phyloP scores from a whole-genome alignment of 164 flowering plant species.

The Vitis labrusca region DNA sequence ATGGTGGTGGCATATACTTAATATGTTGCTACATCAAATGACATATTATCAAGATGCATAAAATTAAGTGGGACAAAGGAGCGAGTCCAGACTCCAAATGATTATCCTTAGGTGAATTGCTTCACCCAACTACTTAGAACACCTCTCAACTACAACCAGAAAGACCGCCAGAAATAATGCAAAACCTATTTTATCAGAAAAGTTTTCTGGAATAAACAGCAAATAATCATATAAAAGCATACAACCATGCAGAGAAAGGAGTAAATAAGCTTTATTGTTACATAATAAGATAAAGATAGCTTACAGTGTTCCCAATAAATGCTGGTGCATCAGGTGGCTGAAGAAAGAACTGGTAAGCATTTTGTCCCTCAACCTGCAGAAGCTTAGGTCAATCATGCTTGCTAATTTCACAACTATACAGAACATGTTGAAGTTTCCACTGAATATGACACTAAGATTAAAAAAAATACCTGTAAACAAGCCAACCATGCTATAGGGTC shows the following conservation, averaged over 20 bases:
- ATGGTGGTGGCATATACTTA: no score
- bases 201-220: no score
- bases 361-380: constrained; percentile 69
- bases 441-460: background rate
- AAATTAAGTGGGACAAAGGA: no score
- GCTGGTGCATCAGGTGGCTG: constrained; percentile 92
- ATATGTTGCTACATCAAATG: no score
- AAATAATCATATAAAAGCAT: no score
- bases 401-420: background rate
- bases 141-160: no score
- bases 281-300: constrained; percentile 16
- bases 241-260: background rate
- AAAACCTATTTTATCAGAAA: no score
- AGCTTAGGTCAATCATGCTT: background rate
- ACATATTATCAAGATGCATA: no score
- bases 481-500: constrained; percentile 82
- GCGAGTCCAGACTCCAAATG: no score
- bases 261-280: background rate
- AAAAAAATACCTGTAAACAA: constrained; percentile 62
- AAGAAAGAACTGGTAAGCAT: constrained; percentile 87
- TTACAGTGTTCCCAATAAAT: constrained; percentile 92
- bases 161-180: no score
- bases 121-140: no score
- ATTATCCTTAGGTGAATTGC: no score
- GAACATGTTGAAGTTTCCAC: background rate